These are phyloP conservation scores for Leishmania martiniquensis DNA, from an alignment of 208 protist genomes.

Conservation along the genomic window DNA sequence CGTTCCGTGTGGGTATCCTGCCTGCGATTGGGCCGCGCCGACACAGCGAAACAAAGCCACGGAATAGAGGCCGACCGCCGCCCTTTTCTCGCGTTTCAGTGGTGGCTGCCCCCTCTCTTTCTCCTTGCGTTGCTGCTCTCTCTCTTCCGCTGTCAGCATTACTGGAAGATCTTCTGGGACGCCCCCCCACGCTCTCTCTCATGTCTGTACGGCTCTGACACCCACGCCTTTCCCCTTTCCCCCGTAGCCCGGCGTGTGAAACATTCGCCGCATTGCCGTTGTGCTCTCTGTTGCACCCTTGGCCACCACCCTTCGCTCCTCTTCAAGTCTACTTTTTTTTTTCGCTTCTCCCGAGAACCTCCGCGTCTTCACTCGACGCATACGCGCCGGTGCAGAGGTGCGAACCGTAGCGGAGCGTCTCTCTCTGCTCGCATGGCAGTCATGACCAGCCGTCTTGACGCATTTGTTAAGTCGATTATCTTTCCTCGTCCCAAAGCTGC, in stretches of 20 bases:
- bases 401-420: neutral
- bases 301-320: neutral
- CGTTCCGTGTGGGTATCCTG: neutral
- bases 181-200: neutral
- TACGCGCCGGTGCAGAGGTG: neutral
- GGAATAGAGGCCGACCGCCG: neutral
- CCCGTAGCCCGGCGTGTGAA: too few relatives aligned
- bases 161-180: neutral
- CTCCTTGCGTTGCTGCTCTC: constrained; percentile 14
- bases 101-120: neutral
- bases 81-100: neutral
- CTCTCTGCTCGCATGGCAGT: neutral
- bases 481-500: constrained; percentile 60
- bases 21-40: neutral
- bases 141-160: neutral
- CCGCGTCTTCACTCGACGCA: neutral
- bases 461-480: constrained; percentile 77
- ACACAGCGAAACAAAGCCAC: neutral
- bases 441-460: constrained; percentile 59
- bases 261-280: neutral
- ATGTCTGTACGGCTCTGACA: neutral
- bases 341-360: neutral
- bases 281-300: neutral
- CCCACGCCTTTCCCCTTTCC: too few relatives aligned
- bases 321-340: neutral